A percentile compares a stretch with the other conserved stretches of the same genome.
Evolutionary conservation across 2,329 filamentous ascomycete species (phyloP).

Genomic region (Fusarium sulawesiense): DNA sequence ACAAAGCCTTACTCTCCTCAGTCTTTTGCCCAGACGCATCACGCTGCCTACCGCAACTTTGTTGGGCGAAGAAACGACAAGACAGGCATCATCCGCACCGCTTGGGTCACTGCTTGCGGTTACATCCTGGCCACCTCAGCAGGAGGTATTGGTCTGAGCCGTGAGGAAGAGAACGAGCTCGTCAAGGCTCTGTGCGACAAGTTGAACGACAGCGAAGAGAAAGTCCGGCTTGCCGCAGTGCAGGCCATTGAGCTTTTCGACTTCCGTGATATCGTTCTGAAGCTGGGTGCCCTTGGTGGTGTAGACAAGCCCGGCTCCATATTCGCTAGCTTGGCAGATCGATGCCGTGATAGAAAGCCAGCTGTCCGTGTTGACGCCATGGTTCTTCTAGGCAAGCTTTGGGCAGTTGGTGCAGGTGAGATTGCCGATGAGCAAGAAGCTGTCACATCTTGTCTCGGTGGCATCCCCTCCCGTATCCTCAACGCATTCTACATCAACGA

Average conservation of each 20-base stretch:
- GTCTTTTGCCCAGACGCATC: constrained; percentile 87
- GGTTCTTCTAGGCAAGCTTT: constrained; percentile 84
- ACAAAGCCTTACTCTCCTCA: constrained; percentile 87
- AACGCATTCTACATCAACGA: constrained; percentile 93
- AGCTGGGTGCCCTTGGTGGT: constrained; percentile 80
- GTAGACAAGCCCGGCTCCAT: constrained; percentile 82
- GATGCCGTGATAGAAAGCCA: constrained; percentile 86
- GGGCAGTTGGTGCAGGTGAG: constrained; percentile 92
- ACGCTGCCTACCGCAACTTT: constrained; percentile 83
- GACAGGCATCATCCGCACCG: constrained; percentile 80
- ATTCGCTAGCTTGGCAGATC: constrained; percentile 83
- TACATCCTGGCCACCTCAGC: constrained; percentile 92
- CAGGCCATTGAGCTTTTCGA: constrained; percentile 84
- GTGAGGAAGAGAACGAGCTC: constrained; percentile 81
- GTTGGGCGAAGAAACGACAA: constrained; percentile 89
- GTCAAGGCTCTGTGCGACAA: constrained; percentile 81
- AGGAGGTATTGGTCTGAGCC: constrained; percentile 86
- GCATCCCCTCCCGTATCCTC: constrained; percentile 86
- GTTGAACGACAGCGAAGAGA: constrained; percentile 89
- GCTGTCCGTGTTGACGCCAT: constrained; percentile 88
- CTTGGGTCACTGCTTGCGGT: constrained; percentile 86
- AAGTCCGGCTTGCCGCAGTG: constrained; percentile 89
- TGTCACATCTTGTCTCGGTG: constrained; percentile 78
- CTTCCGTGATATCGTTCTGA: constrained; percentile 83
- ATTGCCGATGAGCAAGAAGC: constrained; percentile 84